Conservation (phyloP, 2,329 filamentous ascomycete species). For the Paecilomyces fulvus region DNA sequence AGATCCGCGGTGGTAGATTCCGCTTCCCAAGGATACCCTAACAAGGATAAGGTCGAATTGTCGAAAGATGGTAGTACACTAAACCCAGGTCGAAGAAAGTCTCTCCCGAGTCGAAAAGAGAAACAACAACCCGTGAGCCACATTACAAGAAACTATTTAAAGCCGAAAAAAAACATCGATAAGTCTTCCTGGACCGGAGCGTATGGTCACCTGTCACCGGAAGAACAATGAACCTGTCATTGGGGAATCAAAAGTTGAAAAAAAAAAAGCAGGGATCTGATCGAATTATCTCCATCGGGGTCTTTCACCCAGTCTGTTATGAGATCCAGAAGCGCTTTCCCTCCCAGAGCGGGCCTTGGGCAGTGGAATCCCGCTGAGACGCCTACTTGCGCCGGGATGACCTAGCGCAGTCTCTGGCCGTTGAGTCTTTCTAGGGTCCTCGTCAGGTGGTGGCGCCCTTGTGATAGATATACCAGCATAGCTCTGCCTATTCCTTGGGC, state of each 20-base stretch:
- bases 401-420: constrained; percentile 33
- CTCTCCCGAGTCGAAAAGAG: background rate
- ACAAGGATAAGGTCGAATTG: background rate
- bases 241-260: background rate
- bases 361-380: constrained; percentile 33
- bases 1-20: background rate
- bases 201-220: background rate
- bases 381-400: constrained; percentile 26
- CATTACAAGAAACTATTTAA: background rate
- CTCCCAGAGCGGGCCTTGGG: constrained; percentile 23
- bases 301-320: constrained; percentile 20
- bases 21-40: background rate
- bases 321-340: constrained; percentile 16
- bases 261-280: background rate
- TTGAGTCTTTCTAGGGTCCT: constrained; percentile 15
- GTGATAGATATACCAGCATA: constrained; percentile 26
- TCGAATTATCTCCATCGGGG: constrained; percentile 28
- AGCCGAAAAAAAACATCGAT: background rate
- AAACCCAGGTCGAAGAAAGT: background rate
- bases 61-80: background rate
- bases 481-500: constrained; percentile 31
- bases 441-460: constrained; percentile 17
- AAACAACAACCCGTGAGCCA: background rate
- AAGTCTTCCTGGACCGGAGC: background rate
- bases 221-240: background rate